phyloP scores from a whole-genome alignment of 192 early-diverging fungal genomes.

The Rhizoclosmatium sp. region DNA sequence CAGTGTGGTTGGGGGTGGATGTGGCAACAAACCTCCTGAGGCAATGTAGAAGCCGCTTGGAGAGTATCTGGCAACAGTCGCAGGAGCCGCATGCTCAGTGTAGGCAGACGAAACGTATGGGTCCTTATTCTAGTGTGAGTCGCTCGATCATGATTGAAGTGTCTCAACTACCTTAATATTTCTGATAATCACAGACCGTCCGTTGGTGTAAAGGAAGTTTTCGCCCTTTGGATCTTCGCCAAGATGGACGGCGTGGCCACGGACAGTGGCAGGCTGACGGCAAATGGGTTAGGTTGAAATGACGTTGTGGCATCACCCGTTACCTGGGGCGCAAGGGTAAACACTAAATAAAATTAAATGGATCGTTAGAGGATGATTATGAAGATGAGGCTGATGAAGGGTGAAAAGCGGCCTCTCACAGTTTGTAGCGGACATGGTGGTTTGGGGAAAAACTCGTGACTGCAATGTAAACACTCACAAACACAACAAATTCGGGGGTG shows the following conservation, averaged over 20 bases:
- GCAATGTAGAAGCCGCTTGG: slow-evolving; percentile 96
- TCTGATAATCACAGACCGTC: slow-evolving; percentile 85
- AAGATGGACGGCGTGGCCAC: slow-evolving; percentile 84
- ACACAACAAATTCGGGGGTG: too few species aligned
- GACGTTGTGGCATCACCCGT: neutral
- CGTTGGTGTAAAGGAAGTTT: slow-evolving; percentile 89
- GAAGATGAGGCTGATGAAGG: neutral
- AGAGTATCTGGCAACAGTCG: slow-evolving; percentile 88
- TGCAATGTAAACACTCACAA: too few species aligned
- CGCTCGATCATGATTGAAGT: neutral
- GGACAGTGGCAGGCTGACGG: slow-evolving; percentile 71
- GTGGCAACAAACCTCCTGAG: slow-evolving; percentile 76
- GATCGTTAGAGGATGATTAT: neutral
- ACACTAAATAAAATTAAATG: slow-evolving; percentile 6
- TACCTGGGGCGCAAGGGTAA: slow-evolving; percentile 27
- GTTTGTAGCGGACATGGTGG: neutral
- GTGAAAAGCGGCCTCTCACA: neutral
- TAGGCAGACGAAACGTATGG: slow-evolving; percentile 83
- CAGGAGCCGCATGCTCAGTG: slow-evolving; percentile 76
- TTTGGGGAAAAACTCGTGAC: neutral
- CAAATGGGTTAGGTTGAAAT: neutral
- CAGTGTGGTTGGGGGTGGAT: slow-evolving; percentile 8
- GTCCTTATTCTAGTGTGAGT: slow-evolving; percentile 56
- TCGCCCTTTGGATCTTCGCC: slow-evolving; percentile 84
- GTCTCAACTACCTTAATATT: slow-evolving; percentile 67